Evolutionary conservation across 768 basidiomycete genomes (phyloP).

Genomic region (Lactarius trivialis): DNA sequence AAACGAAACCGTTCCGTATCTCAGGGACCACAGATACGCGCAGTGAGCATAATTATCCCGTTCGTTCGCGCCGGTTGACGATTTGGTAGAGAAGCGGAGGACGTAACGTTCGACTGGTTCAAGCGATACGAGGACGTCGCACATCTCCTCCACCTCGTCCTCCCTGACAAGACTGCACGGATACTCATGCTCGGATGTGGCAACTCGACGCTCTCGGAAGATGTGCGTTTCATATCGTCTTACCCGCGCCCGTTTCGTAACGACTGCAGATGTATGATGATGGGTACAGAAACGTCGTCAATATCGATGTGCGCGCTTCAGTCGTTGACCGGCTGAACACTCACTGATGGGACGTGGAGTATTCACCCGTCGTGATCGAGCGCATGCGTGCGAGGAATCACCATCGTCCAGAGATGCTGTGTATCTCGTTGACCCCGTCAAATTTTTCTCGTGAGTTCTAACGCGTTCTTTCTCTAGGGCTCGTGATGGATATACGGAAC

Average conservation of each 20-base stretch:
- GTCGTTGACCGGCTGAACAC: neutral
- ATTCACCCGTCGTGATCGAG: constrained; percentile 67
- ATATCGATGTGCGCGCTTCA: constrained; percentile 55
- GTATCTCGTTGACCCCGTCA: constrained; percentile 34
- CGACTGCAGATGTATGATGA: constrained; percentile 73
- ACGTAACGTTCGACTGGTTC: constrained; percentile 79
- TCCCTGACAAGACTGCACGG: constrained; percentile 52
- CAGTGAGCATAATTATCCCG: constrained; percentile 40
- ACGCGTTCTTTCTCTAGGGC: constrained; percentile 42
- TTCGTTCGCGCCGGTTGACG: neutral
- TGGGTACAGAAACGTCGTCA: constrained; percentile 74
- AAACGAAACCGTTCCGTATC: neutral
- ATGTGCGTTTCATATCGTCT: constrained; percentile 36
- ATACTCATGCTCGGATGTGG: constrained; percentile 84
- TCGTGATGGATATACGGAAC: constrained; percentile 75
- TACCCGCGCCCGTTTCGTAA: neutral
- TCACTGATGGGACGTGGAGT: constrained; percentile 36
- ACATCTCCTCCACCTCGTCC: constrained; percentile 48
- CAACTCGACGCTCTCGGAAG: constrained; percentile 74
- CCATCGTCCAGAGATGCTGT: constrained; percentile 62
- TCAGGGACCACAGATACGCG: constrained; percentile 65
- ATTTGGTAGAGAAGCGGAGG: constrained; percentile 45
- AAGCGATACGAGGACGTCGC: constrained; percentile 74
- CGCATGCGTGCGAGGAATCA: constrained; percentile 59
- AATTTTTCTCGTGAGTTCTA: neutral